Evolutionary conservation across 164 flowering plant species (phyloP).

Genomic region (Akebia trifoliata): DNA sequence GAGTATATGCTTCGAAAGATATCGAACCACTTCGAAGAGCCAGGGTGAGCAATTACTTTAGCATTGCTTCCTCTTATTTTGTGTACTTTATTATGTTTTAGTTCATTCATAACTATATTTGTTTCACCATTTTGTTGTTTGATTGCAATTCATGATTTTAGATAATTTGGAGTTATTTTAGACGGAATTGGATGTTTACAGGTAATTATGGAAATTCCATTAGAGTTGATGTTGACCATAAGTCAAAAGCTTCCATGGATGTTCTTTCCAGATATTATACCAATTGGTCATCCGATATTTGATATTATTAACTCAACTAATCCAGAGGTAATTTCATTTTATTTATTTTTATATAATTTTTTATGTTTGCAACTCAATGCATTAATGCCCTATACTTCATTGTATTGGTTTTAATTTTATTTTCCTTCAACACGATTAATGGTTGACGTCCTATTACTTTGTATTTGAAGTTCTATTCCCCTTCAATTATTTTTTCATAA

Average conservation of each 20-base stretch:
- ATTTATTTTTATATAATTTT: not conserved
- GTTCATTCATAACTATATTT: not conserved
- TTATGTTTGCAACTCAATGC: not conserved
- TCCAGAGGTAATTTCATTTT: slow-evolving; percentile 58
- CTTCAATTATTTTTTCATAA: no score
- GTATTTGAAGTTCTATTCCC: no score
- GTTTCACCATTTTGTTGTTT: not conserved
- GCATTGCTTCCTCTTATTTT: not conserved
- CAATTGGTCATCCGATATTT: slow-evolving; percentile 94
- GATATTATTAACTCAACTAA: slow-evolving; percentile 93
- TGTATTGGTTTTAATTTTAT: not conserved
- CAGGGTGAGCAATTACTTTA: slow-evolving; percentile 42
- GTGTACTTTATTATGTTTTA: not conserved
- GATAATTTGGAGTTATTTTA: not conserved
- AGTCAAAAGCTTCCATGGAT: slow-evolving; percentile 95
- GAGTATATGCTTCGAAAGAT: slow-evolving; percentile 89
- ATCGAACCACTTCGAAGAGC: slow-evolving; percentile 82
- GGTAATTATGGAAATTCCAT: slow-evolving; percentile 95
- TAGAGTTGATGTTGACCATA: slow-evolving; percentile 87
- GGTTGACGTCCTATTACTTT: not conserved
- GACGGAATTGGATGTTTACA: slow-evolving; percentile 17
- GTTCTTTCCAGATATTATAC: slow-evolving; percentile 92
- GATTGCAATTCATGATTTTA: not conserved
- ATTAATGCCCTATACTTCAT: not conserved
- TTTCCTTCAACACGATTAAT: not conserved